These are phyloP conservation scores for Blastocystis sp. DNA, from an alignment of 352 stramenopile species.

Conservation along the genomic window DNA sequence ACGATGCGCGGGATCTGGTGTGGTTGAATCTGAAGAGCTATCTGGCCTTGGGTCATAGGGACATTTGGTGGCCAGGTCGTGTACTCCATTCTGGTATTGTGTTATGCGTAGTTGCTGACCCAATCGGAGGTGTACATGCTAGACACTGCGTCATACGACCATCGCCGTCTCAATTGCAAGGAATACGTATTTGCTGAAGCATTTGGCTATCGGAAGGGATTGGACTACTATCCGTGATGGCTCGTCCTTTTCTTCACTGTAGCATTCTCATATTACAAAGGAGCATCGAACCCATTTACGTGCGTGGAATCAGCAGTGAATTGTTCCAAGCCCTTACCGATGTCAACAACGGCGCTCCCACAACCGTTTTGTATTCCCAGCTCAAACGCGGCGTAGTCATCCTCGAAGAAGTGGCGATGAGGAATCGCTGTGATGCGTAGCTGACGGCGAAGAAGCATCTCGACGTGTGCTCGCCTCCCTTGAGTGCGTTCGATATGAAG, in stretches of 20 bases:
- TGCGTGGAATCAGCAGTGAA: not conserved
- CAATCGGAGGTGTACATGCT: slow-evolving; percentile 45
- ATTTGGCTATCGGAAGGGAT: slow-evolving; percentile 45
- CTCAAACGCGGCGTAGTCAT: not conserved
- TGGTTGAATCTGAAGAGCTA: slow-evolving; percentile 16
- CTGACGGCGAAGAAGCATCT: not conserved
- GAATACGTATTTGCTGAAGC: slow-evolving; percentile 15
- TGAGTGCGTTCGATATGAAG: not conserved
- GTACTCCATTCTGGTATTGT: not conserved
- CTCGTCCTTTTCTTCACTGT: not conserved
- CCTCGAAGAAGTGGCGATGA: not conserved
- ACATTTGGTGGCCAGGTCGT: slow-evolving; percentile 39
- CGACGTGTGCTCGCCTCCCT: not conserved
- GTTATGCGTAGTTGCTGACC: slow-evolving; percentile 7
- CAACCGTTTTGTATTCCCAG: not conserved
- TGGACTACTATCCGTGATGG: slow-evolving; percentile 41
- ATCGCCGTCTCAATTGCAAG: not conserved
- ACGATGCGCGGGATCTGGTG: slow-evolving; percentile 10
- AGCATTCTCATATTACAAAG: not conserved
- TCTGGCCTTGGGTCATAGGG: not conserved
- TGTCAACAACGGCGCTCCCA: not conserved
- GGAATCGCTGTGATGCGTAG: not conserved
- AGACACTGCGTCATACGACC: not conserved
- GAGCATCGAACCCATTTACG: not conserved
- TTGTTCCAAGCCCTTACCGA: not conserved